Evolutionary conservation across 164 flowering plant genomes (phyloP).

Genomic region (Vitis riparia): DNA sequence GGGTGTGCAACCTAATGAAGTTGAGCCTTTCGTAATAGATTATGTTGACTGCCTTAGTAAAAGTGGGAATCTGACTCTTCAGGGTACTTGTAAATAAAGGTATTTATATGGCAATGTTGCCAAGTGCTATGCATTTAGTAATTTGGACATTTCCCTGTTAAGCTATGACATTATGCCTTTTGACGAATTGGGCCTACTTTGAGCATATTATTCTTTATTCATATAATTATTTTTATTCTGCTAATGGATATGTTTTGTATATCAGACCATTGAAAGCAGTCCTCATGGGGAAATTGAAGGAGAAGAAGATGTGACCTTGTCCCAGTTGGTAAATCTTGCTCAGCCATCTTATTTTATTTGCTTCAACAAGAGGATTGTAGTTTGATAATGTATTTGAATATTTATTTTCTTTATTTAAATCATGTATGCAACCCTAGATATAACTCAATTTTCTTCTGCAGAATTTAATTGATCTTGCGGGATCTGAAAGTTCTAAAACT

Average conservation of each 20-base stretch:
- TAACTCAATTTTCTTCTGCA: conserved; percentile 30
- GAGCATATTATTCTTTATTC: neutral
- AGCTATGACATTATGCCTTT: neutral
- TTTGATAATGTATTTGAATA: neutral
- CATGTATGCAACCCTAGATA: neutral
- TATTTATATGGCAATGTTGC: neutral
- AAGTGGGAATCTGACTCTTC: neutral
- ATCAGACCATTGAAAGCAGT: conserved; percentile 88
- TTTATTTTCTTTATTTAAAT: neutral
- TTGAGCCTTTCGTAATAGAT: too few relatives aligned
- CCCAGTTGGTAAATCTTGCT: conserved; percentile 67
- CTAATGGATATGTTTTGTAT: neutral
- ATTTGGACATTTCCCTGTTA: neutral
- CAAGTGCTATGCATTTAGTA: neutral
- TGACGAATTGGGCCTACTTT: neutral
- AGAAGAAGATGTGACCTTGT: conserved; percentile 78
- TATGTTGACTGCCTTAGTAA: neutral
- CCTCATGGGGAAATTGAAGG: conserved; percentile 57
- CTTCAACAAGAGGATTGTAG: neutral
- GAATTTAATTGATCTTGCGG: conserved; percentile 89
- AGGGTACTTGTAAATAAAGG: neutral
- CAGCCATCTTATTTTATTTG: conserved; percentile 1
- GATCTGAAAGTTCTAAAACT: conserved; percentile 80
- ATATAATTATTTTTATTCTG: neutral
- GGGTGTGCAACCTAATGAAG: too few relatives aligned